Evolutionary conservation across 352 stramenopile genomes (phyloP).

Genomic region (Saprolegnia diclina): DNA sequence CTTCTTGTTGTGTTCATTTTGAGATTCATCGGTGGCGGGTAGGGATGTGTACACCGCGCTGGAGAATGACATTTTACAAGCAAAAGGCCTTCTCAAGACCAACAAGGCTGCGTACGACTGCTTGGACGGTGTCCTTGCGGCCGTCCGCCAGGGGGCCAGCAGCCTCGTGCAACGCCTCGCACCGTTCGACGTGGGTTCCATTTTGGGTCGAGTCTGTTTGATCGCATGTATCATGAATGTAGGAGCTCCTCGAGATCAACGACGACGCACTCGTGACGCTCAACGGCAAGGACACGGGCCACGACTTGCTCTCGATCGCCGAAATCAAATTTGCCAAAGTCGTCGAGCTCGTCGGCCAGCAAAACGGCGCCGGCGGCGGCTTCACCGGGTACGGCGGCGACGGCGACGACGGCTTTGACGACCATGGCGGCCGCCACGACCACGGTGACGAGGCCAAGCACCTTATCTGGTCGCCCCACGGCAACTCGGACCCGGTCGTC

Average conservation of each 20-base stretch:
- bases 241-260: constrained; percentile 25
- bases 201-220: background rate
- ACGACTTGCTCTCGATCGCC: constrained; percentile 46
- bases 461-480: constrained; percentile 50
- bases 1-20: background rate
- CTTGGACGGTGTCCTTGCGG: constrained; percentile 65
- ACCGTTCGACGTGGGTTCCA: constrained; percentile 45
- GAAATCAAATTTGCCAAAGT: constrained; percentile 79
- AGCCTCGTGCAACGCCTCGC: constrained; percentile 57
- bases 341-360: constrained; percentile 67
- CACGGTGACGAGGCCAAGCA: constrained; percentile 45
- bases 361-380: constrained; percentile 48
- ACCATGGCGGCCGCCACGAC: constrained; percentile 31
- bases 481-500: constrained; percentile 66
- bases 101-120: constrained; percentile 74
- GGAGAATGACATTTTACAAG: constrained; percentile 68
- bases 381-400: constrained; percentile 44
- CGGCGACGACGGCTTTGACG: constrained; percentile 32
- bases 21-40: background rate
- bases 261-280: constrained; percentile 11
- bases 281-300: constrained; percentile 13
- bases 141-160: constrained; percentile 67
- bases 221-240: background rate
- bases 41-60: constrained; percentile 71
- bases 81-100: constrained; percentile 61